A percentile compares a stretch with the other conserved stretches of the same genome.
Conservation (phyloP, 306 rosid species). For the Acmispon strigosus region DNA sequence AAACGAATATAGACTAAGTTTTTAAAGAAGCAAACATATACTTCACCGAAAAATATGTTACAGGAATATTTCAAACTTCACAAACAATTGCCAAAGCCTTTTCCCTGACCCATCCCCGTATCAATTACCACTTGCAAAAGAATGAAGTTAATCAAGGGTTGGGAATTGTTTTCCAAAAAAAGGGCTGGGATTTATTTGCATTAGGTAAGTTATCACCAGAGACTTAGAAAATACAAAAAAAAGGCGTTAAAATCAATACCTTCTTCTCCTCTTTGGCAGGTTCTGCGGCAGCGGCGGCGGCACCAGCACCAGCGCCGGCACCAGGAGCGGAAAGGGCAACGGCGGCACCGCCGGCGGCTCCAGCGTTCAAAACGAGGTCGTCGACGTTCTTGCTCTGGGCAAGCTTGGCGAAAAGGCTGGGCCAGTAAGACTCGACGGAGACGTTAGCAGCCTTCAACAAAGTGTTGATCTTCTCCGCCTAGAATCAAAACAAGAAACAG, state of each 20-base stretch:
- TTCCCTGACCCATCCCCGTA: too few relatives aligned
- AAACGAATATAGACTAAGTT: too few relatives aligned
- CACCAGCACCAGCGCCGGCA: conserved; percentile 23
- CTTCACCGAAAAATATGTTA: too few relatives aligned
- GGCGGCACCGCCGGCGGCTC: conserved; percentile 41
- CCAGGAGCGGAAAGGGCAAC: conserved; percentile 34
- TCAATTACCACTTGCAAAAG: too few relatives aligned
- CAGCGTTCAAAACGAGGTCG: conserved; percentile 53
- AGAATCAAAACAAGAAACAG: neutral
- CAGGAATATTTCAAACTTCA: too few relatives aligned
- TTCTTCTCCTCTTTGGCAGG: conserved; percentile 58
- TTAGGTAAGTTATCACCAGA: too few relatives aligned
- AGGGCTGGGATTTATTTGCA: too few relatives aligned
- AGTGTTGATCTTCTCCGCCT: conserved; percentile 65
- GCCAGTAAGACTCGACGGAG: conserved; percentile 62
- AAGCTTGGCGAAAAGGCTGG: conserved; percentile 57
- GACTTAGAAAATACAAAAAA: too few relatives aligned
- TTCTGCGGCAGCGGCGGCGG: conserved; percentile 26
- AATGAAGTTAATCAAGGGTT: too few relatives aligned
- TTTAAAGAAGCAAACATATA: too few relatives aligned
- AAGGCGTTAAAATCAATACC: conserved; percentile 41
- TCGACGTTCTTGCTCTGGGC: conserved; percentile 56
- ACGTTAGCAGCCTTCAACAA: conserved; percentile 54
- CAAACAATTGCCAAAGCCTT: too few relatives aligned
- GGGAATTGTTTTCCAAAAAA: too few relatives aligned